These are phyloP conservation scores for Trichoderma parareesei DNA, from an alignment of 495 filamentous ascomycete species.

Conservation along the genomic window DNA sequence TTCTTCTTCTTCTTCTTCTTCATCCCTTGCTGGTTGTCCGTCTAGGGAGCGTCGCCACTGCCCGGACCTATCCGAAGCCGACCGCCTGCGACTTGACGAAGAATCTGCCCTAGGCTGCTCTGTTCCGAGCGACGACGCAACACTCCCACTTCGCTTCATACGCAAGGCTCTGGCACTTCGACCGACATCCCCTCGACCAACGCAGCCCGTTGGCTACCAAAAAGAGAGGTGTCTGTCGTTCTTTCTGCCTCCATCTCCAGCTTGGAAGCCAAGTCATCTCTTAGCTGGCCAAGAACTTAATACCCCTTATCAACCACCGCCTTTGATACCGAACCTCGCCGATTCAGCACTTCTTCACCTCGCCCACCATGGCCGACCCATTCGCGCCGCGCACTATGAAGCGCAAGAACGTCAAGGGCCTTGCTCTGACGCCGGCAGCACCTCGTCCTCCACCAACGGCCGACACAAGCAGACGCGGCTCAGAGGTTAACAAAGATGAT, in stretches of 20 bases:
- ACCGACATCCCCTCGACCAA: not conserved
- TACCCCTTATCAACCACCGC: not conserved
- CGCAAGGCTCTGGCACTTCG: not conserved
- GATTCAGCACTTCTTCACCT: not conserved
- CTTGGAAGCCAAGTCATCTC: not conserved
- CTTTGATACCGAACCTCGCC: not conserved
- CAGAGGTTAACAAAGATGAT: conserved; percentile 53
- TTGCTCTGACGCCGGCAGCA: conserved; percentile 67
- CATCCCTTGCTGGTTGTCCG: not conserved
- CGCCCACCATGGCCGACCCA: conserved; percentile 60
- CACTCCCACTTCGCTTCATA: not conserved
- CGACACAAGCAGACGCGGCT: conserved; percentile 42
- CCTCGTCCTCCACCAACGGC: conserved; percentile 39
- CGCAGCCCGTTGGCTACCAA: not conserved
- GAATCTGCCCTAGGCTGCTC: not conserved
- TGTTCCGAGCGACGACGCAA: not conserved
- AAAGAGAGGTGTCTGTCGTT: not conserved
- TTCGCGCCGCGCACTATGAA: conserved; percentile 90
- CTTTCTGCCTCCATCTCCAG: not conserved
- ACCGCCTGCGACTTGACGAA: not conserved
- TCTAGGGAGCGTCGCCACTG: not conserved
- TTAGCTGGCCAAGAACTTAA: not conserved
- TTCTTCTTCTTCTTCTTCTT: not conserved
- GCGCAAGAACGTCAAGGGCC: conserved; percentile 96
- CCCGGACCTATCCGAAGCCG: not conserved